Percentiles rank a stretch among this genome's conserved stretches.
Evolutionary conservation across 305 asterid genomes (phyloP).

Genomic region (Fraxinus platypoda): DNA sequence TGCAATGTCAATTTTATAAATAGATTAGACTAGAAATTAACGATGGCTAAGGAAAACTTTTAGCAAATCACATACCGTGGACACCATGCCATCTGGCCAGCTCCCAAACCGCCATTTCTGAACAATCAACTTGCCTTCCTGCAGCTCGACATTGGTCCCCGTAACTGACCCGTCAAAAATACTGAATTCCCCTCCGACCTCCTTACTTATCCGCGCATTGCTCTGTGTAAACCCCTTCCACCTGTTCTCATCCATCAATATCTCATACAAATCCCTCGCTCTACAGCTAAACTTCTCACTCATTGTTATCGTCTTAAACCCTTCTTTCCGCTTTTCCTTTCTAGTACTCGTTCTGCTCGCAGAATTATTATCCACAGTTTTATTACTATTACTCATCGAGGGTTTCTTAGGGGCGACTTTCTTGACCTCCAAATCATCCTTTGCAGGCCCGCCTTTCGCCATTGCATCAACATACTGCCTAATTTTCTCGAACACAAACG

Average conservation of each 20-base stretch:
- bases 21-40: not conserved
- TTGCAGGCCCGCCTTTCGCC: conserved; percentile 90
- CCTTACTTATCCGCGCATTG: conserved; percentile 87
- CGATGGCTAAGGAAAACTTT: not conserved
- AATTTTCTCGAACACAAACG: conserved; percentile 73
- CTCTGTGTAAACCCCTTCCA: conserved; percentile 97
- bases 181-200: conserved; percentile 78
- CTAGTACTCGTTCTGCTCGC: conserved; percentile 9
- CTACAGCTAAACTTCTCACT: conserved; percentile 82
- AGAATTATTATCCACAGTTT: not conserved
- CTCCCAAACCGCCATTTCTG: conserved; percentile 94
- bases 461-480: conserved; percentile 65
- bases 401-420: conserved; percentile 46
- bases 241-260: conserved; percentile 91
- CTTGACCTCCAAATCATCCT: conserved; percentile 81
- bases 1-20: not conserved
- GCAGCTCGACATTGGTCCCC: conserved; percentile 74
- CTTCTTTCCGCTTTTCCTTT: conserved; percentile 73
- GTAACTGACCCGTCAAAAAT: conserved; percentile 88
- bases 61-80: conserved; percentile 48
- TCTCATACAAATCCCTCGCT: conserved; percentile 79
- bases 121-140: conserved; percentile 78
- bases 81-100: conserved; percentile 87
- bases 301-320: conserved; percentile 87
- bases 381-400: conserved; percentile 7